Conservation (phyloP, 2,329 filamentous ascomycete species). For the Fusarium heterosporum region DNA sequence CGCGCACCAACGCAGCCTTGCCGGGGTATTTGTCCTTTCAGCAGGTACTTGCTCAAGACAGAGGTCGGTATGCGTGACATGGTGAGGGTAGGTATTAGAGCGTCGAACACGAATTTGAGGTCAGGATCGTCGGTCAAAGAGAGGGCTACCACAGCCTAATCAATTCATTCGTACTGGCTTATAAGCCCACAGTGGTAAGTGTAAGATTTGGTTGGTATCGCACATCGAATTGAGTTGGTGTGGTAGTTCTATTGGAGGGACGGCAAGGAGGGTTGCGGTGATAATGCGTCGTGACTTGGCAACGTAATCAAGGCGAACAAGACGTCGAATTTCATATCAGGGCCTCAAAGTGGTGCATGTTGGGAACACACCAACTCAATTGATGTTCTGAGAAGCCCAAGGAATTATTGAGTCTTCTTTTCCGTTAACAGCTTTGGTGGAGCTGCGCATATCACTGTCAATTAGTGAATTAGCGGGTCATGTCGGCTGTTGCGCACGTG, state of each 20-base stretch:
- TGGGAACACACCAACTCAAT: neutral
- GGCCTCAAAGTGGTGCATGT: neutral
- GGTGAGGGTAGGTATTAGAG: neutral
- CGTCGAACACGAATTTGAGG: neutral
- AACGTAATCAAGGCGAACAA: neutral
- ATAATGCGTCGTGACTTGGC: slow-evolving; percentile 16
- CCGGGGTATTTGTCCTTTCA: slow-evolving; percentile 58
- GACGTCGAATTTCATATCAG: neutral
- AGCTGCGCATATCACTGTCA: neutral
- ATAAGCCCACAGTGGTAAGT: neutral
- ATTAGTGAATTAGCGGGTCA: neutral
- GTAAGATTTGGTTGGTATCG: neutral
- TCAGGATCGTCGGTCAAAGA: neutral
- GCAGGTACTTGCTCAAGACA: slow-evolving; percentile 62
- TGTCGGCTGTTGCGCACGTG: neutral
- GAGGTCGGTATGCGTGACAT: slow-evolving; percentile 61
- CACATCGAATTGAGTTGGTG: slow-evolving; percentile 7
- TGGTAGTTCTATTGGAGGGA: slow-evolving; percentile 8
- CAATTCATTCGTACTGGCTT: neutral
- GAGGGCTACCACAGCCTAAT: neutral
- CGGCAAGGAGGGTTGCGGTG: slow-evolving; percentile 2
- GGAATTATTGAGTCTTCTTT: slow-evolving; percentile 17
- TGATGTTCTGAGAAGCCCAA: neutral
- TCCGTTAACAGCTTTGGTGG: slow-evolving; percentile 20
- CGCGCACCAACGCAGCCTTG: slow-evolving; percentile 55